Base-by-base conservation (phyloP, 1,284 basidiomycete species). In the Apiotrichum siamense region DNA sequence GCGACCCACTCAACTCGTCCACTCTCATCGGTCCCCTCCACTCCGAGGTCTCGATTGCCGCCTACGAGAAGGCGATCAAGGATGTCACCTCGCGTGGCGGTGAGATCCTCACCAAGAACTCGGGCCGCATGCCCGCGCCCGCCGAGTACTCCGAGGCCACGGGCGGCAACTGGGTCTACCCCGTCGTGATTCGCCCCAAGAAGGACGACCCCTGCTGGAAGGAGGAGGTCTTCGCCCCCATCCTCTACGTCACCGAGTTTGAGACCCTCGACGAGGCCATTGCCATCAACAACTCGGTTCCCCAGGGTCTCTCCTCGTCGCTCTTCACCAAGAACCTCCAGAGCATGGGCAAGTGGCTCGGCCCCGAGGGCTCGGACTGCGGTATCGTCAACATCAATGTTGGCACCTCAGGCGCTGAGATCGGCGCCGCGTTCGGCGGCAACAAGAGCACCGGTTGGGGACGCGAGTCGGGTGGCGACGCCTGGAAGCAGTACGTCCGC, bases 381-480 rank as follows among this genome's bases (percentile, higher is more conserved):
- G 89, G 89, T 17, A 91, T 89, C 87, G 59, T 89, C 88, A 75
- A 88, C 84, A 64, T 93, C 56, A 93, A 94, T 68, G 89, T 90
- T 46, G 88, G 89, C 40, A 94, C 91, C 0, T 89, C 86, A 64
- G 92, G 93, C 21, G 92, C 93, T 17, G 92, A 97, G 75, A 96
- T 97, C 55, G 86, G 86, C 45, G 85, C 84, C 9, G 88, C 86
- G 0, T 96, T 96, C 66, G 91, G 91, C 46, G 92, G 93, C 38
- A 94, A 94, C 79, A 92, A 93, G 82, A 84, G 57, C 33, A 77
- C 75, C 2, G 77, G 77, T 53, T 91, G 89, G 90, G 93, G 93
- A n/a, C 82, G 92, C 50, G 92, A 97, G 76, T 91, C 88, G 15
- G 92, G 92, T 31, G 92, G 92, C 41, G 92, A 97, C 73, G 87